Base-by-base conservation (phyloP, 2,329 filamentous ascomycete species). In the Claviceps pusilla region DNA sequence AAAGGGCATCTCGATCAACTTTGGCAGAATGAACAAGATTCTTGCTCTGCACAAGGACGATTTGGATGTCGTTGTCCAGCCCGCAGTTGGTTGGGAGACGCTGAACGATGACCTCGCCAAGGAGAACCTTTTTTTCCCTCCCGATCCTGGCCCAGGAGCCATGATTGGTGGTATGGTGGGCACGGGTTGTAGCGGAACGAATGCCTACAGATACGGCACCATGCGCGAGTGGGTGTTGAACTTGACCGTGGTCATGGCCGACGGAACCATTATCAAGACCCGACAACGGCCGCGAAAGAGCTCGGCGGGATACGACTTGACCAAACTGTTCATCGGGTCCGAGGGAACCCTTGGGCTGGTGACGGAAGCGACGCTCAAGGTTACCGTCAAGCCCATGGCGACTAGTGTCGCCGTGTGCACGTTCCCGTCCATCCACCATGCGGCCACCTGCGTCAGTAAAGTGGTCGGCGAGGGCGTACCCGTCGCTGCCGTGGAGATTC, bases 221-320 rank as follows among this genome's bases (percentile, higher is more conserved):
- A 95, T 95, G 89, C 83, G 87, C 58, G 89, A 95, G 66, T 95
- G 89, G 89, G 90, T 95, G 12, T 72, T 95, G 28, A 86, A 80
- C 53, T 71, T 95, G 60, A 95, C 89, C 0, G 87, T 95, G 4
- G 89, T 95, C 11, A 76, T 95, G 62, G 89, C 89, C 19, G 90
- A 95, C 68, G 89, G 89, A 51, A 95, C 89, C 1, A 71, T 95
- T 52, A 84, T 96, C 71, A 91, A 90, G 74, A 96, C 90, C 11
- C 78, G 87, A 58, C 89, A 94, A 69, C 79, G 89, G 50, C 89
- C 89, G 11, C 80, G 89, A 60, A 96, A 95, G 75, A 90, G 86
- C 63, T 89, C 85, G 54, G 90, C 90, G 37, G 90, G 90, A 31
- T 96, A 96, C 70, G 89, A 96, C 67, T 77, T 96, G 52, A 95